phyloP scores from a whole-genome alignment of 768 basidiomycete genomes.

The Sarcomyxa edulis region DNA sequence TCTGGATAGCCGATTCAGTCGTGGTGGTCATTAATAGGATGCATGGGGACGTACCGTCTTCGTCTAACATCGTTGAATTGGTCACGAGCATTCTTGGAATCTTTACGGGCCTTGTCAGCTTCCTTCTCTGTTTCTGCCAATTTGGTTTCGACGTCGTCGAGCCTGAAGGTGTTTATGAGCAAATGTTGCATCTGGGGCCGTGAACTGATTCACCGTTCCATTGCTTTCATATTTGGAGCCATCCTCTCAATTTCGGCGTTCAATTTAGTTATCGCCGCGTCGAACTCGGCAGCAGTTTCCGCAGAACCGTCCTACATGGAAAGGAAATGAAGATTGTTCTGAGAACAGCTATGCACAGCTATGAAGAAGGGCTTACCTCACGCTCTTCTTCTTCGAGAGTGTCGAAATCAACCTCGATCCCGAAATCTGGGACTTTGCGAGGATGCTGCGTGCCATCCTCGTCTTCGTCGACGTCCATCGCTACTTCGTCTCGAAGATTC shows the following conservation, averaged over 20 bases:
- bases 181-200: background rate
- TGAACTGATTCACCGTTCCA: conserved; percentile 61
- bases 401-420: conserved; percentile 85
- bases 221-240: conserved; percentile 96
- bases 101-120: conserved; percentile 86
- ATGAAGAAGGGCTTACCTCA: conserved; percentile 36
- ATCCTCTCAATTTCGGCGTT: conserved; percentile 83
- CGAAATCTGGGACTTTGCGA: conserved; percentile 72
- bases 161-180: conserved; percentile 29
- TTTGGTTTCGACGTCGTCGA: conserved; percentile 82
- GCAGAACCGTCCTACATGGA: conserved; percentile 52
- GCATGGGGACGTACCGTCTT: conserved; percentile 44
- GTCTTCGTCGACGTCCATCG: conserved; percentile 91
- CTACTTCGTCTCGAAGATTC: conserved; percentile 81
- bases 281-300: conserved; percentile 66
- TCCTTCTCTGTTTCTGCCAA: conserved; percentile 87
- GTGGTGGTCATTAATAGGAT: background rate
- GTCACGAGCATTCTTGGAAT: conserved; percentile 87
- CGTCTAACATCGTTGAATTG: conserved; percentile 86
- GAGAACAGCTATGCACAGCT: background rate
- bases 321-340: background rate
- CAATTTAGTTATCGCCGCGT: conserved; percentile 65
- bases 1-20: no score
- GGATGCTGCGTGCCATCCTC: conserved; percentile 76
- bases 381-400: conserved; percentile 70